Evolutionary conservation across 2,329 filamentous ascomycete species (phyloP).

Genomic region (Massarina eburnea): DNA sequence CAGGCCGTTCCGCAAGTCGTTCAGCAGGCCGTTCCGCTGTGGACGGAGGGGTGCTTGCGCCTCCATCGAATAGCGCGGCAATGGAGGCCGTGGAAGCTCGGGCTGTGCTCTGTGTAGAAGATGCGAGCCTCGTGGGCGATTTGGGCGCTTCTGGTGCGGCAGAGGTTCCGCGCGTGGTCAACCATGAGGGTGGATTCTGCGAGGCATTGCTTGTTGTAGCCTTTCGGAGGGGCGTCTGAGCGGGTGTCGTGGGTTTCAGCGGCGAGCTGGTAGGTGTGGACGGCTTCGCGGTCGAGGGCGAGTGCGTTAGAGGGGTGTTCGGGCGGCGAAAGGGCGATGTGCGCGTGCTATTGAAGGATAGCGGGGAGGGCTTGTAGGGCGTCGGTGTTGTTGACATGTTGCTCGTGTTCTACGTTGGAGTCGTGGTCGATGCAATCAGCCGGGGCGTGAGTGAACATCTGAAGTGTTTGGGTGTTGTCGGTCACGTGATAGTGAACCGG

Average conservation of each 20-base stretch:
- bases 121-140: conserved; percentile 31
- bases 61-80: conserved; percentile 41
- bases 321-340: conserved; percentile 49
- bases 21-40: conserved; percentile 26
- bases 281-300: conserved; percentile 43
- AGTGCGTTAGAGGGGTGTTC: conserved; percentile 42
- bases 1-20: conserved; percentile 25
- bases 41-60: conserved; percentile 30
- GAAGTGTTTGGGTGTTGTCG: conserved; percentile 25
- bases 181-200: conserved; percentile 38
- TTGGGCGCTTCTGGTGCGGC: conserved; percentile 30
- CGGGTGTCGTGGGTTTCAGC: conserved; percentile 41
- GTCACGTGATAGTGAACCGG: conserved; percentile 14
- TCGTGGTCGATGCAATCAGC: conserved; percentile 11
- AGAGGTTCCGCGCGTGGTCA: conserved; percentile 33
- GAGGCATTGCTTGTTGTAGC: conserved; percentile 38
- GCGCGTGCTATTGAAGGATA: conserved; percentile 49
- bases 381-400: conserved; percentile 28
- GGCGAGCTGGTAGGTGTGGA: conserved; percentile 46
- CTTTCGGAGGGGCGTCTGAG: conserved; percentile 31
- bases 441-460: no score
- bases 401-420: not conserved
- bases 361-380: conserved; percentile 45
- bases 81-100: conserved; percentile 29
- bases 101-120: conserved; percentile 23